Percentiles rank a stretch among this genome's conserved stretches.
These are phyloP conservation scores for Letharia columbiana DNA, from an alignment of 495 filamentous ascomycete species.

Conservation along the genomic window DNA sequence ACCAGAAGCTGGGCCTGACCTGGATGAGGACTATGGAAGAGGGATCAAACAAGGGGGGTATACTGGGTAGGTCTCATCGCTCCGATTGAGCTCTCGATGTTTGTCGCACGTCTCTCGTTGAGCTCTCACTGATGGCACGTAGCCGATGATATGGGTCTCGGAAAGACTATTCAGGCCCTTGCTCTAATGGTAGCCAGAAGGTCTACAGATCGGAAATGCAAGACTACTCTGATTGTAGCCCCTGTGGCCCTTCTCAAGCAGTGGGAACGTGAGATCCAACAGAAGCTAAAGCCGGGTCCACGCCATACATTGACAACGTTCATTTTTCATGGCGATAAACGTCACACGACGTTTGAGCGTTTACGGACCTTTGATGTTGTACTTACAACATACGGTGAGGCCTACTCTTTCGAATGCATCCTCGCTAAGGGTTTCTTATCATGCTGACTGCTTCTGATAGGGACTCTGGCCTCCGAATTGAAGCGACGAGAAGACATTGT, in stretches of 20 bases:
- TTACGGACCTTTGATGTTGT: conserved; percentile 72
- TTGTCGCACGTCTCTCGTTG: not conserved
- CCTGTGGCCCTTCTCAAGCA: conserved; percentile 83
- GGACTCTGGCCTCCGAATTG: conserved; percentile 63
- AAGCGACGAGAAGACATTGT: conserved; percentile 45
- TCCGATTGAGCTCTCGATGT: not conserved
- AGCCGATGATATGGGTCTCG: conserved; percentile 91
- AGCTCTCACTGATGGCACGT: conserved; percentile 27
- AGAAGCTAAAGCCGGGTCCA: conserved; percentile 51
- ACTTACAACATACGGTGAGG: conserved; percentile 63
- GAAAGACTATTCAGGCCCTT: conserved; percentile 87
- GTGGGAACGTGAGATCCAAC: conserved; percentile 78
- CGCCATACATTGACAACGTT: conserved; percentile 52
- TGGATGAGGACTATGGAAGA: conserved; percentile 83
- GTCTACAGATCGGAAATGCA: conserved; percentile 51
- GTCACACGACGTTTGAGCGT: conserved; percentile 46
- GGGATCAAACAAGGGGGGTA: conserved; percentile 68
- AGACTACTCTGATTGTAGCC: conserved; percentile 81
- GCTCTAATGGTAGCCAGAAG: conserved; percentile 71
- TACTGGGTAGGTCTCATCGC: conserved; percentile 29
- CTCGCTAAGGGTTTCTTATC: not conserved
- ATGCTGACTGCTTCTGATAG: conserved; percentile 25
- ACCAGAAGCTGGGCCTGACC: conserved; percentile 73
- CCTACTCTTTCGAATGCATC: not conserved
- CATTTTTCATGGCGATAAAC: conserved; percentile 56